Evolutionary conservation across 495 filamentous ascomycete genomes (phyloP).

Genomic region (Alectoria sarmentosa): DNA sequence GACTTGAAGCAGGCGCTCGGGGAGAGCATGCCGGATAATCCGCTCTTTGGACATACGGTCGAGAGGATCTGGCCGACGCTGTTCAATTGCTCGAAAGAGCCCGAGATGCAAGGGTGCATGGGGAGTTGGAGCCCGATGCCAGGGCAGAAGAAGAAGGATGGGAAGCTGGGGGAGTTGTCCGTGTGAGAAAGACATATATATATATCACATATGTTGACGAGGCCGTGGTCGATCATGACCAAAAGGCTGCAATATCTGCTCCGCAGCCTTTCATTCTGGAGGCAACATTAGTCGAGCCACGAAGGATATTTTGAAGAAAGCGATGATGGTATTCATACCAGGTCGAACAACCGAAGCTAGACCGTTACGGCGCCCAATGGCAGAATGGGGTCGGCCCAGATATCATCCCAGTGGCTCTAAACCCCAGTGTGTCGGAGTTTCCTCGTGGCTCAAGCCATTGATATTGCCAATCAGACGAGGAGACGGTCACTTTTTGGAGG

Average conservation of each 20-base stretch:
- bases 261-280: not conserved
- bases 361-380: too few relatives aligned
- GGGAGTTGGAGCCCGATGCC: slow-evolving; percentile 6
- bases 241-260: not conserved
- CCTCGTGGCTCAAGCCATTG: not conserved
- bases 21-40: slow-evolving; percentile 13
- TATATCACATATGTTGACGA: not conserved
- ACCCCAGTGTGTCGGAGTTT: not conserved
- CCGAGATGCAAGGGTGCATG: slow-evolving; percentile 4
- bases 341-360: too few relatives aligned
- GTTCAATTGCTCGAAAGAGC: slow-evolving; percentile 9
- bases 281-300: not conserved
- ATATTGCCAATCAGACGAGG: not conserved
- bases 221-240: not conserved
- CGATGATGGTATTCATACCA: too few relatives aligned
- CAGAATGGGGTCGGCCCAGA: not conserved
- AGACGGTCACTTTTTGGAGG: not conserved
- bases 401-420: not conserved
- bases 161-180: not conserved
- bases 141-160: not conserved
- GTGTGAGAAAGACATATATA: not conserved
- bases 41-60: slow-evolving; percentile 14
- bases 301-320: too few relatives aligned
- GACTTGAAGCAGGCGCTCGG: not conserved
- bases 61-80: slow-evolving; percentile 18